Evolutionary conservation across 768 basidiomycete species (phyloP).

Genomic region (Auriscalpium orientale): DNA sequence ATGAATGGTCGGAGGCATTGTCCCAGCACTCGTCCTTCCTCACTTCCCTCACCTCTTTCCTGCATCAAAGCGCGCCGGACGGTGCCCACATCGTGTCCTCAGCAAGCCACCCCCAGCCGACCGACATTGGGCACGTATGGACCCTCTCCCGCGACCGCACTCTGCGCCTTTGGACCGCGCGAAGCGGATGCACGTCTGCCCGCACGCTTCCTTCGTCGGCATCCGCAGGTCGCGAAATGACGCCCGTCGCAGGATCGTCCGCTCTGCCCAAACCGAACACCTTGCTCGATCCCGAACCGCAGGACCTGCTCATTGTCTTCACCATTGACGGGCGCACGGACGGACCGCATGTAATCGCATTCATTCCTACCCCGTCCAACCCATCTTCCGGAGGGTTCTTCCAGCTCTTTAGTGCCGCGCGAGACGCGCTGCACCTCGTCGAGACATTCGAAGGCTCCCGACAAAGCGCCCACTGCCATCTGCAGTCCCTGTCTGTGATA

Average conservation of each 20-base stretch:
- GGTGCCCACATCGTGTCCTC: conserved; percentile 63
- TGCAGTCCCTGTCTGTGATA: conserved; percentile 69
- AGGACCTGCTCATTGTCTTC: conserved; percentile 60
- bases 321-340: conserved; percentile 38
- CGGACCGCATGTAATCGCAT: conserved; percentile 57
- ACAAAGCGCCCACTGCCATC: conserved; percentile 56
- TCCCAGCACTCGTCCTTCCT: conserved; percentile 62
- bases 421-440: conserved; percentile 53
- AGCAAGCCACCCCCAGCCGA: conserved; percentile 67
- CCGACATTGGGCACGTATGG: conserved; percentile 69
- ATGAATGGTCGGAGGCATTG: conserved; percentile 63
- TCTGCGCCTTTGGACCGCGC: conserved; percentile 77
- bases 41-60: conserved; percentile 57
- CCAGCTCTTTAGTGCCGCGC: conserved; percentile 49
- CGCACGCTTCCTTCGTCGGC: conserved; percentile 38
- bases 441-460: conserved; percentile 53
- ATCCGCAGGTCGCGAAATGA: conserved; percentile 23
- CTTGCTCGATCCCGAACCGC: conserved; percentile 52
- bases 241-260: conserved; percentile 25
- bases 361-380: conserved; percentile 48
- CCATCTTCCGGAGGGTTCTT: conserved; percentile 74
- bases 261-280: conserved; percentile 31
- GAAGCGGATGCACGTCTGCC: conserved; percentile 63
- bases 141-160: conserved; percentile 83
- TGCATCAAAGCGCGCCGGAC: conserved; percentile 37